Evolutionary conservation across 208 protist genomes (phyloP).

Genomic region (Wallacemonas sp.): DNA sequence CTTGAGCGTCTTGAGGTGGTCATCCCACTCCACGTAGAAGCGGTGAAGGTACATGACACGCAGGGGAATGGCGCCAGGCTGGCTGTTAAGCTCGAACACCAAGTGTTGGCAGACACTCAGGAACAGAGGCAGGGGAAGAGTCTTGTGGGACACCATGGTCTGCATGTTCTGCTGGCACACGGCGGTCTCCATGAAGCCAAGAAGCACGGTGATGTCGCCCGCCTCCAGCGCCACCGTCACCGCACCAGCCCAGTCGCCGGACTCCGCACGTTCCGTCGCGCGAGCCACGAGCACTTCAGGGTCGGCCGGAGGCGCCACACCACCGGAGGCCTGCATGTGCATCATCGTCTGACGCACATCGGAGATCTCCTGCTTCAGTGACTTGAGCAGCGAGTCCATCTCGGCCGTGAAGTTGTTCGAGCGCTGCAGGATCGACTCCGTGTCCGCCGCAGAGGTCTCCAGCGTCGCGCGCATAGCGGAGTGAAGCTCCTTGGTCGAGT

Average conservation of each 20-base stretch:
- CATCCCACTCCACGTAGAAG: constrained; percentile 91
- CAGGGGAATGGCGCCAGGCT: constrained; percentile 56
- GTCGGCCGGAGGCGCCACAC: constrained; percentile 35
- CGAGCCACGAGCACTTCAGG: constrained; percentile 64
- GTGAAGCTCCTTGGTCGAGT: constrained; percentile 34
- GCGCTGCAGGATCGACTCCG: constrained; percentile 27
- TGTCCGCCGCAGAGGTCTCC: constrained; percentile 35
- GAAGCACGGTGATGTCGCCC: constrained; percentile 73
- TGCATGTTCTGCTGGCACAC: constrained; percentile 67
- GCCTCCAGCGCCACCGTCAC: constrained; percentile 71
- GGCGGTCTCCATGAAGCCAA: constrained; percentile 77
- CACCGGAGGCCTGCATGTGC: constrained; percentile 24
- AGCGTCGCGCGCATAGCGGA: constrained; percentile 39
- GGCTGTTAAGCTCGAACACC: constrained; percentile 62
- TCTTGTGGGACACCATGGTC: constrained; percentile 59
- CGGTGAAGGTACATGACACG: constrained; percentile 69
- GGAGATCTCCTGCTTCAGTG: constrained; percentile 51
- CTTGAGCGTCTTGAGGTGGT: constrained; percentile 71
- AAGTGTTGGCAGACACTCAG: constrained; percentile 86
- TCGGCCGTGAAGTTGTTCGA: constrained; percentile 25
- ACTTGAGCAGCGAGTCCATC: constrained; percentile 40
- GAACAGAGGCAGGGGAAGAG: constrained; percentile 72
- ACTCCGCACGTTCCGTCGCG: constrained; percentile 58
- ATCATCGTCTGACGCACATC: constrained; percentile 45
- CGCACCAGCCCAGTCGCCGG: constrained; percentile 69